Evolutionary conservation across 345 rosid genomes (phyloP), one percentile per base, ranked within the genome.

Genomic region (Arabis hirsuta): DNA sequence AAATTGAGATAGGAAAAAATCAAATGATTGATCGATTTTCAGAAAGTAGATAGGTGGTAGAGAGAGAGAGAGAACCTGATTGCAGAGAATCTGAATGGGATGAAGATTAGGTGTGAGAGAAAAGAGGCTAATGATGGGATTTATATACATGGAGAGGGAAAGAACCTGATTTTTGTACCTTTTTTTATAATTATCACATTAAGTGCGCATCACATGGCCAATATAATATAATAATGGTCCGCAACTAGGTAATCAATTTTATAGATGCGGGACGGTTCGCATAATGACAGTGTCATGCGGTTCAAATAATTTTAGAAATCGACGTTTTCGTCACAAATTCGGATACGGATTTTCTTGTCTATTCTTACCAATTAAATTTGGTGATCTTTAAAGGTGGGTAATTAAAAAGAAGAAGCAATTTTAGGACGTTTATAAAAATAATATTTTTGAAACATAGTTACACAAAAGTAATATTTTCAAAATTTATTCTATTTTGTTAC

Each of bases 11-110:
- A 53, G n/a, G 12, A 36, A 29, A 22, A 7, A 1, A 31, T 12
- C 7, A 4, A 32, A 34, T 9, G 9, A 54, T 38, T 9, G 63
- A 72, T 22, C 7, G 6, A 62, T 29, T 12, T 43, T 13, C 3
- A 36, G 13, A 53, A 24, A 44, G 20, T 4, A 34, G 7, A 39
- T 47, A 47, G 12, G 8, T 26, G 13, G 7, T 55, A 31, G 16
- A 26, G 26, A 20, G 67, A 66, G 47, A 66, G 39, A n/a, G 12
- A 41, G 7, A 4, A 74, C 79, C 79, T 61, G 69, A 11, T 34
- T 27, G 55, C 36, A 54, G 70, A 61, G 73, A 52, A 9, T 16
- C 41, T 39, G 62, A 44, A 43, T 12, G 45, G 29, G 54, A 34
- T 14, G 69, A 53, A 39, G 52, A 38, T 54, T 43, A 24, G 57